Evolutionary conservation across 306 rosid genomes (phyloP).

Genomic region (Carpinus viminea): DNA sequence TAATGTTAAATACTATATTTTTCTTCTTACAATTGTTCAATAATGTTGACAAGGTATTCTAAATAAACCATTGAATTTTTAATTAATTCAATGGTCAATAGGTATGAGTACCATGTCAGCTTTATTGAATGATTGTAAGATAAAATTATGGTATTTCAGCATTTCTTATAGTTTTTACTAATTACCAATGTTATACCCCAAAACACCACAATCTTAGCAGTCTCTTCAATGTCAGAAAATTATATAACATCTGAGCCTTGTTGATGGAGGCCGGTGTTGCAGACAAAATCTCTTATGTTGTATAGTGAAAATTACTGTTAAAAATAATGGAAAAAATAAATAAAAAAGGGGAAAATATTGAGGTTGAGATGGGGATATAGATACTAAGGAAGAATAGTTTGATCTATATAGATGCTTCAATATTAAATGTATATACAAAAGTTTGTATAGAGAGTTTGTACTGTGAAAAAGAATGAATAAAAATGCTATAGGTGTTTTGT

Average conservation of each 20-base stretch:
- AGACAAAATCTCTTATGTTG: conserved; percentile 38
- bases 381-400: conserved; percentile 7
- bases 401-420: background rate
- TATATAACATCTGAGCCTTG: conserved; percentile 48
- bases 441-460: conserved; percentile 8
- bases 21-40: too few species aligned
- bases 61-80: too few species aligned
- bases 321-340: conserved; percentile 5
- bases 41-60: too few species aligned
- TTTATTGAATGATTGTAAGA: too few species aligned
- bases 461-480: conserved; percentile 13
- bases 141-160: too few species aligned
- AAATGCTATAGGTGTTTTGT: background rate
- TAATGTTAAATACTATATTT: background rate
- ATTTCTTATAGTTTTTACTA: too few species aligned
- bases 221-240: conserved; percentile 11
- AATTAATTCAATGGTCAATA: too few species aligned
- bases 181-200: conserved; percentile 9
- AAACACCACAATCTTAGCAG: conserved; percentile 31
- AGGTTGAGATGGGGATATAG: conserved; percentile 13
- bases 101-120: too few species aligned
- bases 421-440: conserved; percentile 14
- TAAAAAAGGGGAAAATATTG: background rate
- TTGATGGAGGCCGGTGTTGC: conserved; percentile 53
- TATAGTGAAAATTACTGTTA: conserved; percentile 37